phyloP scores from a whole-genome alignment of 2,329 filamentous ascomycete species.

The Nothophaeocryptopus gaeumannii region DNA sequence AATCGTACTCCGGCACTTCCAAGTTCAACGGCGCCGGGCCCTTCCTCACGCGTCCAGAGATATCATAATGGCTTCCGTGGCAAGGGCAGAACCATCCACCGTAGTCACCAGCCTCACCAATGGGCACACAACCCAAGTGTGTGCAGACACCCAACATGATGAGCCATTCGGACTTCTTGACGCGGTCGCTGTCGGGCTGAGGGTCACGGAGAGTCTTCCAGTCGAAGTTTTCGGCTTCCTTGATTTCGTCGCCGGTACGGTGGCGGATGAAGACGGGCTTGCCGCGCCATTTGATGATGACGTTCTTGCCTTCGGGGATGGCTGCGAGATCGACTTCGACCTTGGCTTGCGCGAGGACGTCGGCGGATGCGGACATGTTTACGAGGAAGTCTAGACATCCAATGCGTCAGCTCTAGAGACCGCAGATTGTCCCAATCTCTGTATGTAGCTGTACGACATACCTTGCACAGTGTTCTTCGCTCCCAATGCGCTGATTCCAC shows the following conservation, averaged over 20 bases:
- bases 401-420: constrained; percentile 14
- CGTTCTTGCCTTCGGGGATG: constrained; percentile 99
- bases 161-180: constrained; percentile 98
- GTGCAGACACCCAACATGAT: constrained; percentile 99
- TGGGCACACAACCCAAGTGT: constrained; percentile 97
- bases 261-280: constrained; percentile 99
- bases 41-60: constrained; percentile 96
- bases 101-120: constrained; percentile 95
- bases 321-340: constrained; percentile 90
- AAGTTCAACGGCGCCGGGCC: constrained; percentile 96
- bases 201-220: constrained; percentile 84
- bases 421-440: not conserved
- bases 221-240: constrained; percentile 87
- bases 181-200: constrained; percentile 84
- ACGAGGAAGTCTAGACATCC: constrained; percentile 81
- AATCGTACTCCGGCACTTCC: constrained; percentile 88
- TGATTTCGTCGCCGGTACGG: constrained; percentile 89
- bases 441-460: constrained; percentile 49
- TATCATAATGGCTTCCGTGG: constrained; percentile 99
- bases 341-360: constrained; percentile 98
- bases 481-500: constrained; percentile 84
- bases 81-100: constrained; percentile 99
- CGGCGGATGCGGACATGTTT: constrained; percentile 99
- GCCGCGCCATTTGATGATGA: constrained; percentile 99
- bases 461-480: constrained; percentile 98